Conservation (phyloP, 2,329 filamentous ascomycete genomes). For the Cytospora piceicola region DNA sequence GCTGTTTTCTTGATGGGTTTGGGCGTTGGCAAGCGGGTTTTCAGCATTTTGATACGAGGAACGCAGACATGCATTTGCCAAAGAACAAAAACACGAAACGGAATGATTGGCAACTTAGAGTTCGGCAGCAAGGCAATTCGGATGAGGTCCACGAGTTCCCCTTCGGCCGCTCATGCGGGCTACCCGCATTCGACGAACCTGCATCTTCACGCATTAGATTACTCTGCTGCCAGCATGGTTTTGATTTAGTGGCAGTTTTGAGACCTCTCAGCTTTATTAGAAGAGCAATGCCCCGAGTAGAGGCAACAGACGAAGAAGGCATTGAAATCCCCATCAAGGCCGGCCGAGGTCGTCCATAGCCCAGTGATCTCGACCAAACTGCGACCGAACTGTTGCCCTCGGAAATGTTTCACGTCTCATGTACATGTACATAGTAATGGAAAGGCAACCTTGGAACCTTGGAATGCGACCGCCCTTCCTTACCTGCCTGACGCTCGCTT, state of each 20-base stretch:
- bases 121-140: constrained; percentile 7
- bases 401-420: not conserved
- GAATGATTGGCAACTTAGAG: constrained; percentile 7
- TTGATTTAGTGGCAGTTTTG: not conserved
- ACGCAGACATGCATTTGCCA: constrained; percentile 4
- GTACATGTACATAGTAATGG: not conserved
- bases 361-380: not conserved
- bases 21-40: constrained; percentile 11
- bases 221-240: constrained; percentile 4
- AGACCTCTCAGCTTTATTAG: not conserved
- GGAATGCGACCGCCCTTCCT: not conserved
- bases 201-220: not conserved
- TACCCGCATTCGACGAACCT: not conserved
- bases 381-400: not conserved
- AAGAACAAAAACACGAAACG: not conserved
- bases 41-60: constrained; percentile 17
- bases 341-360: not conserved
- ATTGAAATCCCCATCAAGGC: not conserved
- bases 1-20: not conserved
- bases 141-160: not conserved
- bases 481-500: not conserved
- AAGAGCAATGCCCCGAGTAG: not conserved
- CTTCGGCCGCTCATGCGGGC: constrained; percentile 4
- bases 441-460: not conserved
- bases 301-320: not conserved